Evolutionary conservation across 129 eudicot genomes (phyloP), one percentile per base, ranked within the genome.

Genomic region (Flaveria linearis): DNA sequence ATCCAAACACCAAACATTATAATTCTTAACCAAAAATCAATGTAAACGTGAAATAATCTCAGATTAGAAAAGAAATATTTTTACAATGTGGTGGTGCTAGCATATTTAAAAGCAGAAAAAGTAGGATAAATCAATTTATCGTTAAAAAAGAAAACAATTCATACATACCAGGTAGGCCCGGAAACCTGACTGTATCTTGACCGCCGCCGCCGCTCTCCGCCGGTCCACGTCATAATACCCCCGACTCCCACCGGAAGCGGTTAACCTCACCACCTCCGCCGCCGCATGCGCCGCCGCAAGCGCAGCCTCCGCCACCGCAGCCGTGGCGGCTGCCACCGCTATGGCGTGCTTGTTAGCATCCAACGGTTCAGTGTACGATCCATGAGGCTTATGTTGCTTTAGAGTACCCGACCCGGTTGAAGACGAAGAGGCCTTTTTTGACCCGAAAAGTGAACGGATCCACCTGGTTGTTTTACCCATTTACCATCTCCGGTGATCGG

Each of bases 221-320:
- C 87, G 79, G 11, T 78, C 88, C 10, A 25, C 76, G 72, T 65
- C 84, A 20, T 52, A 43, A 41, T 41, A 75, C 14, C 47, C 53
- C 47, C 92, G 73, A 58, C 47, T 53, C 51, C 85, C 71, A 17
- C 82, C 84, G 13, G 70, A 76, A 17, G 86, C 80, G 3, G 68
- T 91, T 9, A 94, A 82, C 50, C 96, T 80, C 7, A 94, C 99
- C 7, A 94, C 99, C 80, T 94, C 96, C 0, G 99, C 99, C 7
- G 99, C 99, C 9, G 99, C 96, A 66, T 88, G 90, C 0, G 99
- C 99, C 12, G 99, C 99, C 23, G 93, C 99, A 5, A 94, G 89
- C 16, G 99, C 99, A 0, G 99, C 99, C 76, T 94, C 96, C 0
- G 99, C 99, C 33, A 89, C 99, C 0, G 91, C 97, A 7, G 98